Evolutionary conservation across 2,329 filamentous ascomycete genomes (phyloP).

Genomic region (Anthostomella pinea): DNA sequence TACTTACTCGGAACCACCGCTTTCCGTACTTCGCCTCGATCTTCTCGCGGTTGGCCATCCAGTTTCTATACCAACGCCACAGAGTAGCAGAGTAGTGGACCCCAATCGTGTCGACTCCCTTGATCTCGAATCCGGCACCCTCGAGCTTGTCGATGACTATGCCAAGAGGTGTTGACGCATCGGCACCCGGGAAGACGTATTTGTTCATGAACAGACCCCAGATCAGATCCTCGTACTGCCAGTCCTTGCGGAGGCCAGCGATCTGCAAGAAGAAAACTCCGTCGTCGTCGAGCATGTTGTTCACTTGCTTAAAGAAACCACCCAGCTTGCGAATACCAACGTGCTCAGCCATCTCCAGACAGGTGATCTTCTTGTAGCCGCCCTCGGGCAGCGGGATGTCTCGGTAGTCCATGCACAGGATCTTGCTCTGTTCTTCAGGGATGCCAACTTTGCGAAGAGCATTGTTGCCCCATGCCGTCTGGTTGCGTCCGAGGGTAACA

Average conservation of each 20-base stretch:
- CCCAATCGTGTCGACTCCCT: slow-evolving; percentile 87
- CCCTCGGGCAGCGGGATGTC: slow-evolving; percentile 80
- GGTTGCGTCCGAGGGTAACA: slow-evolving; percentile 92
- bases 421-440: slow-evolving; percentile 81
- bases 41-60: slow-evolving; percentile 90
- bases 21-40: slow-evolving; percentile 93
- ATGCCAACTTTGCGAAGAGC: slow-evolving; percentile 81
- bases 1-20: slow-evolving; percentile 87
- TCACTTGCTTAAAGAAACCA: slow-evolving; percentile 78
- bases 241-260: slow-evolving; percentile 86
- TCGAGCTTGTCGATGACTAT: slow-evolving; percentile 85
- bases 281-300: slow-evolving; percentile 95
- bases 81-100: slow-evolving; percentile 96
- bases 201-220: slow-evolving; percentile 99
- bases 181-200: slow-evolving; percentile 95
- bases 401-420: slow-evolving; percentile 96
- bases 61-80: slow-evolving; percentile 99
- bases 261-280: slow-evolving; percentile 96
- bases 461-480: slow-evolving; percentile 94
- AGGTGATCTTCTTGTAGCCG: slow-evolving; percentile 91
- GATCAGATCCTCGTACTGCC: slow-evolving; percentile 97
- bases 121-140: slow-evolving; percentile 84
- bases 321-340: slow-evolving; percentile 89
- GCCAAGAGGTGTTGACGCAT: slow-evolving; percentile 89
- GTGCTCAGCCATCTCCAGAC: slow-evolving; percentile 98